Evolutionary conservation across 345 rosid species (phyloP).

Genomic region (Citrus sinensis): DVS_A1.0 CM039165.1:21701001-21701500

Average conservation of each 20-base stretch:
- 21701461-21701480: not conserved
- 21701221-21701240: not conserved
- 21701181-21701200: constrained; percentile 27
- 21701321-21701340: too few species aligned
- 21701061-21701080: too few species aligned
- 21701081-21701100: too few species aligned
- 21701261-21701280: constrained; percentile 3
- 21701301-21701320: not conserved
- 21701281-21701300: not conserved
- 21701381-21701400: not conserved
- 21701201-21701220: too few species aligned
- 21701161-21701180: not conserved
- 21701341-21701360: too few species aligned
- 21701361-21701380: too few species aligned
- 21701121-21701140: too few species aligned
- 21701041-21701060: too few species aligned
- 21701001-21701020: too few species aligned
- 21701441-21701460: not conserved
- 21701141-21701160: not conserved
- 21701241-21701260: not conserved
- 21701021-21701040: too few species aligned
- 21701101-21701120: too few species aligned
- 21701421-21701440: constrained; percentile 3
- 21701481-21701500: not conserved
- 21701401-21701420: not conserved